Evolutionary conservation across 2,329 filamentous ascomycete genomes (phyloP).

Genomic region (Hymenoscyphus fraxineus): DNA sequence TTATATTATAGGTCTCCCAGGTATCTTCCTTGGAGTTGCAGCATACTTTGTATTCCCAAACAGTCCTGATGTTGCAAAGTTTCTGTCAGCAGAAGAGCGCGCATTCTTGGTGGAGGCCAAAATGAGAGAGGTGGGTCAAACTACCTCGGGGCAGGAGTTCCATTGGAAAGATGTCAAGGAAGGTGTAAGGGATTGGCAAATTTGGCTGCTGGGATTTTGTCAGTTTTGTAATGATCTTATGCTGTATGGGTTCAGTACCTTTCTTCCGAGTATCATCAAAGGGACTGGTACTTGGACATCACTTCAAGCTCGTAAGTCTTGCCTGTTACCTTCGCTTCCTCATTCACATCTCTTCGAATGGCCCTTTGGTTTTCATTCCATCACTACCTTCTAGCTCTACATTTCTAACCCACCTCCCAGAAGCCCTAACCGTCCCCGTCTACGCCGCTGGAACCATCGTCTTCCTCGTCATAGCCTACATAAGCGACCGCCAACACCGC

Average conservation of each 20-base stretch:
- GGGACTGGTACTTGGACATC: slow-evolving; percentile 54
- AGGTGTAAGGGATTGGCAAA: slow-evolving; percentile 60
- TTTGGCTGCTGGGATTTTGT: slow-evolving; percentile 56
- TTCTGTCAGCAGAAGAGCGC: slow-evolving; percentile 51
- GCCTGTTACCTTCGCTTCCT: neutral
- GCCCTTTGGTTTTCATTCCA: neutral
- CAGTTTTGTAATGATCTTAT: slow-evolving; percentile 62
- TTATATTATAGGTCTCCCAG: slow-evolving; percentile 38
- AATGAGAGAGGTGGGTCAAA: slow-evolving; percentile 46
- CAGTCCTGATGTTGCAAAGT: slow-evolving; percentile 54
- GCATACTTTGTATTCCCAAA: slow-evolving; percentile 57
- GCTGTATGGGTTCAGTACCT: slow-evolving; percentile 65
- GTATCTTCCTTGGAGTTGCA: slow-evolving; percentile 50
- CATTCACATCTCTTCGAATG: neutral
- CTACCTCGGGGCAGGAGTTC: slow-evolving; percentile 48
- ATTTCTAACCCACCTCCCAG: neutral
- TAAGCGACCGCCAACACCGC: slow-evolving; percentile 55
- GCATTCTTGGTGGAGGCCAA: slow-evolving; percentile 15
- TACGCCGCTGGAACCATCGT: slow-evolving; percentile 60
- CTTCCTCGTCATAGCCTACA: slow-evolving; percentile 54
- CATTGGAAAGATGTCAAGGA: slow-evolving; percentile 54
- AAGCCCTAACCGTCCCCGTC: slow-evolving; percentile 66
- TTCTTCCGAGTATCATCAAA: slow-evolving; percentile 66
- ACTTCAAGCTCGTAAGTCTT: slow-evolving; percentile 45
- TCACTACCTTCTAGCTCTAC: neutral